Base-by-base conservation (phyloP, 768 basidiomycete genomes). In the Cyclocybe cylindracea region DNA sequence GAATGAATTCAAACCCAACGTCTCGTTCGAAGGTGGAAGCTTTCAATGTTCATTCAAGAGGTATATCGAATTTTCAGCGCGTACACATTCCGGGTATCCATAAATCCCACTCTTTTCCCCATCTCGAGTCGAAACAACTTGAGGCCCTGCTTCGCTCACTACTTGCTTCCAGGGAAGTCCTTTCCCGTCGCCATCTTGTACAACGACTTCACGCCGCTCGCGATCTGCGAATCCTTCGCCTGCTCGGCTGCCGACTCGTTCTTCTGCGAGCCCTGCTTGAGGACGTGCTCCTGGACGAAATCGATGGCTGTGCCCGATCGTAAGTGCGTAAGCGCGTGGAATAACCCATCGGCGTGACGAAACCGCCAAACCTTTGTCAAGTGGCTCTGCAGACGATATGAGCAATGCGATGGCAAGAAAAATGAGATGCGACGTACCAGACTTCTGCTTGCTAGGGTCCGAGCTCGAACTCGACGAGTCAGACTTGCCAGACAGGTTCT, bases 171-270 rank as follows among this genome's bases (percentile, higher is more conserved):
- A 3, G 52, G 46, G 16, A 53, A 43, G 39, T 53, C 42, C 36
- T 53, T 62, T 7, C 66, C 67, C 4, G 66, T 60, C 11, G 56
- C 48, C 35, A 37, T 59, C 58, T 66, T 60, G 57, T 60, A 67
- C 34, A 46, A 39, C 4, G 35, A 19, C 13, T 66, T 60, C 44
- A 69, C 65, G n/a, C 58, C 56, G 47, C 61, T 56, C 33, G 61
- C 58, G 53, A 69, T 65, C 54, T 61, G 51, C 50, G 63, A 56
- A 53, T 70, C 68, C 48, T 68, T 70, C 44, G 55, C 38, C 53
- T 71, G 64, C 58, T 69, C 69, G 37, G 56, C 38, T 2, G 65
- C 63, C 14, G 63, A 61, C 56, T 71, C 69, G 61, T 71, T 63
- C 24, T 53, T 44, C 55, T 71, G 70, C 24, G 58, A 41, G 14